Base-by-base conservation (phyloP, 371 early-diverging fungal species). In the Circinella minor region DNA sequence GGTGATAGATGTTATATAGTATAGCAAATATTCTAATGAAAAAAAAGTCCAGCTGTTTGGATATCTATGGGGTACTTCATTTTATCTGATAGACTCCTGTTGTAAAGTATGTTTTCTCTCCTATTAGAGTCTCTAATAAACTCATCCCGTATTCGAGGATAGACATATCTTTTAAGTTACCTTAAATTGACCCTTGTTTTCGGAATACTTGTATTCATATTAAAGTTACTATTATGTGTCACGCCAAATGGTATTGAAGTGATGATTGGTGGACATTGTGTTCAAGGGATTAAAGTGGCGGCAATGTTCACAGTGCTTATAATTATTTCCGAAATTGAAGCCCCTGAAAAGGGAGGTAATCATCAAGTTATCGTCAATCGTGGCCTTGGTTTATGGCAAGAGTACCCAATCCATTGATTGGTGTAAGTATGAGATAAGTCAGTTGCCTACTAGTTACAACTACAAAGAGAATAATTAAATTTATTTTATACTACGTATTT, bases 191-290 rank as follows among this genome's bases (percentile, higher is more conserved):
- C 1, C 39, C 77, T 89, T 55, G 68, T 92, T 10, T 70, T 80
- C 60, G 86, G 89, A 36, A 81, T 89, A 46, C 39, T 68, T 36
- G 55, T 89, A 36, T 94, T 93, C 73, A 72, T 86, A 63, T 48
- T 88, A 47, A 91, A 88, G 3, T 88, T 89, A 5, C 51, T 86
- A 15, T 57, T 88, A 0, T 90, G 90, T 75, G 93, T 88, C 55
- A 86, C 80, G 8, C 70, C 82, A 6, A 38, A 76, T 62, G 71
- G 63, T 55, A 89, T 91, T 83, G 80, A 75, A 36, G 79, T 85
- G 88, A 67, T 94, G 61, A 92, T 92, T 67, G 74, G 85, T 36
- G 75, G 74, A 38, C 82, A 91, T 49, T 90, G 88, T 0, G 68
- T 89, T 51, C 76, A 86, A 8, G 88, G 88, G 8, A 74, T 87